Evolutionary conservation across 2,329 filamentous ascomycete species (phyloP).

Genomic region (Colletotrichum salicis): DNA sequence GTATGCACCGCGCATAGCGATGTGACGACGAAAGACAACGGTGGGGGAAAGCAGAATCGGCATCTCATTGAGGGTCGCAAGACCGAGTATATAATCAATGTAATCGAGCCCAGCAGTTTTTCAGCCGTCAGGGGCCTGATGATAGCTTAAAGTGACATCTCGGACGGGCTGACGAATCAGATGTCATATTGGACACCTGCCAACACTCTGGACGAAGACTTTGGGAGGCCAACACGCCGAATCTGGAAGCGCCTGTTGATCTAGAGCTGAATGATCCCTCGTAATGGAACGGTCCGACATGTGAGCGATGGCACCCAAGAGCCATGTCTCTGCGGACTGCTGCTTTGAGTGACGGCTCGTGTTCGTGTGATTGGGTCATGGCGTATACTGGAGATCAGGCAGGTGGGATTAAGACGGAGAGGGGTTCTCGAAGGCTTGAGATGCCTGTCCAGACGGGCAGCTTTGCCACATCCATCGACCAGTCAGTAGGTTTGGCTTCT

Average conservation of each 20-base stretch:
- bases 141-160: slow-evolving; percentile 21
- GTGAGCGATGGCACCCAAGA: slow-evolving; percentile 31
- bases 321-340: not conserved
- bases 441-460: slow-evolving; percentile 17
- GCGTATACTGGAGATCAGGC: not conserved
- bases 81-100: slow-evolving; percentile 3
- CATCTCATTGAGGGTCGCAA: not conserved
- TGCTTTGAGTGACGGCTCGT: not conserved
- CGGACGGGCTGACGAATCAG: slow-evolving; percentile 26
- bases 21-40: not conserved
- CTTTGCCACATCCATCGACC: slow-evolving; percentile 3
- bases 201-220: not conserved
- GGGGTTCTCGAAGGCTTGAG: not conserved
- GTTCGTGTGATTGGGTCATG: slow-evolving; percentile 20
- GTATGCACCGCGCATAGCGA: slow-evolving; percentile 20
- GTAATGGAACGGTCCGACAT: slow-evolving; percentile 18
- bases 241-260: not conserved
- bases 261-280: slow-evolving; percentile 6
- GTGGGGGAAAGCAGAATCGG: not conserved
- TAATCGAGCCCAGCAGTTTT: not conserved
- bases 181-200: not conserved
- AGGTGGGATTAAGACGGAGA: not conserved
- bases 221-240: not conserved
- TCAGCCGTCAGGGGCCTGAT: not conserved
- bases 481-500: not conserved